phyloP scores from a whole-genome alignment of 495 filamentous ascomycete genomes.

The Neurospora africana region DNA sequence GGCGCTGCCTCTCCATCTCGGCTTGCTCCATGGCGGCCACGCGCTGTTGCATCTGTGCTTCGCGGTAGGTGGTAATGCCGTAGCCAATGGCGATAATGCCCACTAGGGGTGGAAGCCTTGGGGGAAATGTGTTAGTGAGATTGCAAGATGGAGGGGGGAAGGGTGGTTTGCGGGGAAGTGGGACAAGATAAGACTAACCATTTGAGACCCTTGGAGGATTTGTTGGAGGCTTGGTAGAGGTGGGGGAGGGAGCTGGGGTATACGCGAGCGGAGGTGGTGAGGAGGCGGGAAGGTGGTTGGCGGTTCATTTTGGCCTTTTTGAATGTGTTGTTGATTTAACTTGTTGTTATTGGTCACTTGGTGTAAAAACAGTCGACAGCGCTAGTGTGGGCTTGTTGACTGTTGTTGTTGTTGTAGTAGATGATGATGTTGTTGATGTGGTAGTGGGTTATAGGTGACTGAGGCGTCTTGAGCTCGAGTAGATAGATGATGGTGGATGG shows the following conservation, averaged over 20 bases:
- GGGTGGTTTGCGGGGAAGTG: background rate
- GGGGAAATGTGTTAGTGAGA: background rate
- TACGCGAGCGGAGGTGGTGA: conserved; percentile 33
- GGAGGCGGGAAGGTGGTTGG: conserved; percentile 17
- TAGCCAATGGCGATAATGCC: conserved; percentile 32
- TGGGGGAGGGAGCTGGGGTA: conserved; percentile 33
- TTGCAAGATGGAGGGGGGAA: background rate
- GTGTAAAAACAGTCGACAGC: background rate
- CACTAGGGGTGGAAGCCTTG: conserved; percentile 29
- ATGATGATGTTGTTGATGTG: background rate
- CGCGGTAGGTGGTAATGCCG: conserved; percentile 27
- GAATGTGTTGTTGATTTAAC: background rate
- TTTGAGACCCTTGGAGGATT: conserved; percentile 21
- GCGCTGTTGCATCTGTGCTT: conserved; percentile 15
- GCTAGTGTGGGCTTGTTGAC: background rate
- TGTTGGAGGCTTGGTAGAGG: conserved; percentile 20
- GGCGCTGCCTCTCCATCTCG: conserved; percentile 15
- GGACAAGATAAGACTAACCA: conserved; percentile 15
- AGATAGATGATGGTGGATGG: background rate
- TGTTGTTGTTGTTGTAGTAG: background rate
- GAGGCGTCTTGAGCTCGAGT: background rate
- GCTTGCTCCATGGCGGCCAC: conserved; percentile 11
- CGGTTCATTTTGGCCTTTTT: conserved; percentile 16
- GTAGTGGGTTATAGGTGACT: background rate
- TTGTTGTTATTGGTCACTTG: background rate